Evolutionary conservation across 371 early-diverging fungal genomes (phyloP).

Genomic region (Zopfochytrium polystomum): DNA sequence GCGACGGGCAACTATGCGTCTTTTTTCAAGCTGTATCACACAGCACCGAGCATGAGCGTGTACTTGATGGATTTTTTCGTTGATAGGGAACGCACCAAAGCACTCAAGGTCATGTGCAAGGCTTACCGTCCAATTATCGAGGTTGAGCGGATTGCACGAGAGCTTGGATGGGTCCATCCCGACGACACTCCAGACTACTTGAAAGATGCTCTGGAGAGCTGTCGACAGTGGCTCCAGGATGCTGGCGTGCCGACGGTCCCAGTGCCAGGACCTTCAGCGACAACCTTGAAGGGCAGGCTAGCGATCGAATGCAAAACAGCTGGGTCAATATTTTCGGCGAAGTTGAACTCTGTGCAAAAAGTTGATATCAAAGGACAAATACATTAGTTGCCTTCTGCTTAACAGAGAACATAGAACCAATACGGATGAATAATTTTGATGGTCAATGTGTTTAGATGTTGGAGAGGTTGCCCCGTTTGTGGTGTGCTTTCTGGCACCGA

Average conservation of each 20-base stretch:
- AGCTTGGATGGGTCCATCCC: slow-evolving; percentile 35
- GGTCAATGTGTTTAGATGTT: too few species aligned
- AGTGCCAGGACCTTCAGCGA: slow-evolving; percentile 11
- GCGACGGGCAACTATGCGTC: slow-evolving; percentile 75
- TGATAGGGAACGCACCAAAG: slow-evolving; percentile 76
- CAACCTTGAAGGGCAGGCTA: slow-evolving; percentile 29
- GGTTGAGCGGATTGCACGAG: slow-evolving; percentile 29
- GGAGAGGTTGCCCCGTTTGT: too few species aligned
- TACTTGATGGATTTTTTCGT: slow-evolving; percentile 88
- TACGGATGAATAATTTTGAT: too few species aligned
- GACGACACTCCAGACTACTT: neutral
- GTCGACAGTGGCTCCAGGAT: slow-evolving; percentile 23
- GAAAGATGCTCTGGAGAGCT: slow-evolving; percentile 17
- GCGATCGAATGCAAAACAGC: slow-evolving; percentile 36
- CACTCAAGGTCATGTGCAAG: slow-evolving; percentile 37
- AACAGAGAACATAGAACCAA: too few species aligned
- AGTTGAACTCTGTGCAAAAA: slow-evolving; percentile 29
- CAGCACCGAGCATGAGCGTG: slow-evolving; percentile 78
- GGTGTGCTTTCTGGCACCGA: too few species aligned
- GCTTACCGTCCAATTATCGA: slow-evolving; percentile 37
- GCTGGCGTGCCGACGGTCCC: slow-evolving; percentile 14
- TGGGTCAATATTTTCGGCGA: slow-evolving; percentile 18
- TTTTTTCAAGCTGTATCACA: slow-evolving; percentile 73
- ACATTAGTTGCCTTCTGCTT: slow-evolving; percentile 11
- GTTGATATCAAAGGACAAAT: slow-evolving; percentile 50